phyloP scores from a whole-genome alignment of 2,329 filamentous ascomycete species.

The Teratosphaeria epicoccoides region DNA sequence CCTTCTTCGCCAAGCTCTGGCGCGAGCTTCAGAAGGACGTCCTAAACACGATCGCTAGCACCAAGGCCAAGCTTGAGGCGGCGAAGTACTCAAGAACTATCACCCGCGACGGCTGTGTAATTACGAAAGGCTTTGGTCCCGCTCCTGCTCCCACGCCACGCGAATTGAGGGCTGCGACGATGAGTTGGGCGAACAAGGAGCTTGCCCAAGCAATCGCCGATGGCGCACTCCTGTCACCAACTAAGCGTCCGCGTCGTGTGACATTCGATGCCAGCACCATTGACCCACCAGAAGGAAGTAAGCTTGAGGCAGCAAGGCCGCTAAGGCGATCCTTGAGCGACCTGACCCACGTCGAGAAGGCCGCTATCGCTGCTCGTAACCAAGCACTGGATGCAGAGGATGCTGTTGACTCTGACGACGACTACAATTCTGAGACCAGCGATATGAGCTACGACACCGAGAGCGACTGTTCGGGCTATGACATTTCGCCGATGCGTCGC shows the following conservation, averaged over 20 bases:
- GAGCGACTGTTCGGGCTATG: background rate
- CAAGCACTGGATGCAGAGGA: conserved; percentile 4
- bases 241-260: background rate
- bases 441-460: background rate
- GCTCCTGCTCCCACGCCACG: background rate
- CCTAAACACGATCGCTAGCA: background rate
- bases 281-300: background rate
- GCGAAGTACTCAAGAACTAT: conserved; percentile 9
- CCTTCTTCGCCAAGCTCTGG: background rate
- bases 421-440: conserved; percentile 6
- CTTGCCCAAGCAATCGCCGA: background rate
- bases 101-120: conserved; percentile 10
- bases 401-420: conserved; percentile 12
- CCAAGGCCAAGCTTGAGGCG: conserved; percentile 3
- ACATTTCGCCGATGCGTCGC: background rate
- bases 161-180: background rate
- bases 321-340: conserved; percentile 1
- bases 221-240: background rate
- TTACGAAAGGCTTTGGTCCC: conserved; percentile 13
- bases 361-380: background rate
- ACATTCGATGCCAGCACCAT: background rate
- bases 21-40: background rate
- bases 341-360: background rate
- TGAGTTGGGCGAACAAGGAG: background rate
- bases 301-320: background rate